phyloP scores from a whole-genome alignment of 352 stramenopile genomes.

The Phytopythium litorale region DNA sequence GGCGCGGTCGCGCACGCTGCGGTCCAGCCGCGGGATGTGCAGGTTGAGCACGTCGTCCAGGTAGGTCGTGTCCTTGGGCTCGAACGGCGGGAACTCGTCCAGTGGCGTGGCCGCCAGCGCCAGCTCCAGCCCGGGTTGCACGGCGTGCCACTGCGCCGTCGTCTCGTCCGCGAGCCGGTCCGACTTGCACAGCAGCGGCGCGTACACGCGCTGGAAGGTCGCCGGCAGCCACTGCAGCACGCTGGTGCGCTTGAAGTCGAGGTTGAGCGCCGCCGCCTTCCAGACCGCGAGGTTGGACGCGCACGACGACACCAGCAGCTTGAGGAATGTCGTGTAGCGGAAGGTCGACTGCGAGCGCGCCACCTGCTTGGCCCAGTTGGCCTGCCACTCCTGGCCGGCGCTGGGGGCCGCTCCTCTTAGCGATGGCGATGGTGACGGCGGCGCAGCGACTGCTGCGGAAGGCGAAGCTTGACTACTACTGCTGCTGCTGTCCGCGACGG shows the following conservation, averaged over 20 bases:
- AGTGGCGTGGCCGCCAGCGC: slow-evolving; percentile 55
- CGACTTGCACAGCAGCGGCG: slow-evolving; percentile 67
- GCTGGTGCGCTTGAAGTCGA: slow-evolving; percentile 63
- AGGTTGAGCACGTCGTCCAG: slow-evolving; percentile 77
- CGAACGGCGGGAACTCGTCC: slow-evolving; percentile 58
- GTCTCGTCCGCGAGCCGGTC: slow-evolving; percentile 77
- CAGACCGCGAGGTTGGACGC: slow-evolving; percentile 65
- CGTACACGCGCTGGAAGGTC: slow-evolving; percentile 74
- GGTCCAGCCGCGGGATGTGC: slow-evolving; percentile 75
- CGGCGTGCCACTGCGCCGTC: slow-evolving; percentile 60
- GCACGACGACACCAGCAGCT: slow-evolving; percentile 64
- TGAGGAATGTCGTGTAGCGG: slow-evolving; percentile 63
- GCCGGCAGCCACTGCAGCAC: slow-evolving; percentile 71
- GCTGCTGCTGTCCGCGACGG: slow-evolving; percentile 9
- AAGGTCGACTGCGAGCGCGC: slow-evolving; percentile 65
- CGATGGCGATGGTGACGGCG: not conserved
- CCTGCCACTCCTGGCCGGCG: slow-evolving; percentile 46
- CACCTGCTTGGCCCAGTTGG: slow-evolving; percentile 78
- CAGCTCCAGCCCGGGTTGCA: slow-evolving; percentile 71
- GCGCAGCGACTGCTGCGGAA: not conserved
- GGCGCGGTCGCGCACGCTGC: slow-evolving; percentile 72
- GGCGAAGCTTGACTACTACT: not conserved
- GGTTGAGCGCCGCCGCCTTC: slow-evolving; percentile 59
- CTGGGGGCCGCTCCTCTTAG: not conserved
- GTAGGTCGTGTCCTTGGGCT: slow-evolving; percentile 55